phyloP scores from a whole-genome alignment of 345 rosid species.

The Corymbia maculata region DNA sequence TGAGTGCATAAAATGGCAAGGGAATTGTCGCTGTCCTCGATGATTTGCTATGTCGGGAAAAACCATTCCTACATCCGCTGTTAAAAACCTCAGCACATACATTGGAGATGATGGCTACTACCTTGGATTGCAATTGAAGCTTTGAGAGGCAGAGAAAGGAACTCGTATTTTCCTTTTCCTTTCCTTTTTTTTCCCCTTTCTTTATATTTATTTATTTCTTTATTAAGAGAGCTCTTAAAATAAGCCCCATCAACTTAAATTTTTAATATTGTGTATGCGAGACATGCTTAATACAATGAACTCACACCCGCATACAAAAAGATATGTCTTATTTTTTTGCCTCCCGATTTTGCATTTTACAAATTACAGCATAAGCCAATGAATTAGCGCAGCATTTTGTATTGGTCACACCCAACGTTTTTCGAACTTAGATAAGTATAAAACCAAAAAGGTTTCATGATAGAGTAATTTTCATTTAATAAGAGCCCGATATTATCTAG shows the following conservation, averaged over 20 bases:
- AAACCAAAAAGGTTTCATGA: fast-evolving
- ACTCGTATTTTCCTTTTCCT: not conserved
- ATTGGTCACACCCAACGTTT: not conserved
- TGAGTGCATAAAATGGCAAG: not conserved
- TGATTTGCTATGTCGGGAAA: not conserved
- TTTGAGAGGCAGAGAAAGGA: not conserved
- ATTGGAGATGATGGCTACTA: not conserved
- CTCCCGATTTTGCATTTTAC: not conserved
- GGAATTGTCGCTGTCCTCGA: not conserved
- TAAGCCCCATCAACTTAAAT: not conserved
- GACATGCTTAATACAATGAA: not conserved
- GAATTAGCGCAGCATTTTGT: not conserved
- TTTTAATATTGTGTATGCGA: not conserved
- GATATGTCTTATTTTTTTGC: not conserved
- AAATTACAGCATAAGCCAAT: not conserved
- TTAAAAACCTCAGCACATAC: not conserved
- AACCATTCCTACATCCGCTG: not conserved
- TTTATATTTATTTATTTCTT: too few relatives aligned
- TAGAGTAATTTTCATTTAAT: not conserved
- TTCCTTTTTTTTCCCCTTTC: not conserved
- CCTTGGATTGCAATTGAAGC: not conserved
- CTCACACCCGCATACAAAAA: not conserved
- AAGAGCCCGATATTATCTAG: too few relatives aligned
- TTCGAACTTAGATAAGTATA: not conserved
- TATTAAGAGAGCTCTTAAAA: not conserved